phyloP scores from a whole-genome alignment of 192 early-diverging fungal genomes.

The Mortierella antarctica region DNA sequence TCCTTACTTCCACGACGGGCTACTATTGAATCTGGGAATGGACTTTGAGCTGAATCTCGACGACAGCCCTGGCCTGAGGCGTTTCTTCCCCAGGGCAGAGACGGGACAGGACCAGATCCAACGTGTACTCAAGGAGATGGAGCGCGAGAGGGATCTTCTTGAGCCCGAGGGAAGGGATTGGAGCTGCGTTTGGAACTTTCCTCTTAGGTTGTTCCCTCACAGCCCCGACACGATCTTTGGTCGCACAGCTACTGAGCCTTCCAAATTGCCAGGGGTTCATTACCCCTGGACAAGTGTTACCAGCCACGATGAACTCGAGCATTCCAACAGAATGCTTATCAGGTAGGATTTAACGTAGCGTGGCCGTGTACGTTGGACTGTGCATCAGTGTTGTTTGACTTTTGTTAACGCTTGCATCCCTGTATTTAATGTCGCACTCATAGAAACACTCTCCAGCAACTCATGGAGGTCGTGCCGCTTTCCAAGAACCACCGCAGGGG shows the following conservation, averaged over 20 bases:
- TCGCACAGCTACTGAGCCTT: neutral
- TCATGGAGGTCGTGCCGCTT: slow-evolving; percentile 40
- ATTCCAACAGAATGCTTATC: slow-evolving; percentile 23
- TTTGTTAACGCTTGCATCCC: neutral
- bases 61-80: slow-evolving; percentile 12
- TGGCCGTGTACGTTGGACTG: neutral
- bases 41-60: slow-evolving; percentile 6
- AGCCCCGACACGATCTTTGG: slow-evolving; percentile 26
- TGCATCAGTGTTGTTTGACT: neutral
- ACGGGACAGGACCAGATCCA: slow-evolving; percentile 7
- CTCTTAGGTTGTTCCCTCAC: slow-evolving; percentile 23
- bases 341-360: neutral
- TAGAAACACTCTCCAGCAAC: slow-evolving; percentile 62
- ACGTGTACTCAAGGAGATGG: slow-evolving; percentile 28
- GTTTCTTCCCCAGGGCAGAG: slow-evolving; percentile 35
- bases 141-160: slow-evolving; percentile 5
- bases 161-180: slow-evolving; percentile 28
- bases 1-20: slow-evolving; percentile 27
- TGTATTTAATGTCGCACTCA: neutral
- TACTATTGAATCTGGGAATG: slow-evolving; percentile 30
- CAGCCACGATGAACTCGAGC: slow-evolving; percentile 24
- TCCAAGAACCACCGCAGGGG: slow-evolving; percentile 31
- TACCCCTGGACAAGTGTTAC: slow-evolving; percentile 40
- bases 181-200: slow-evolving; percentile 34
- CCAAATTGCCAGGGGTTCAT: neutral